Evolutionary conservation across 1,139 yeast genomes (phyloP).

Genomic region (Lodderomyces pseudojiufengensis): DNA sequence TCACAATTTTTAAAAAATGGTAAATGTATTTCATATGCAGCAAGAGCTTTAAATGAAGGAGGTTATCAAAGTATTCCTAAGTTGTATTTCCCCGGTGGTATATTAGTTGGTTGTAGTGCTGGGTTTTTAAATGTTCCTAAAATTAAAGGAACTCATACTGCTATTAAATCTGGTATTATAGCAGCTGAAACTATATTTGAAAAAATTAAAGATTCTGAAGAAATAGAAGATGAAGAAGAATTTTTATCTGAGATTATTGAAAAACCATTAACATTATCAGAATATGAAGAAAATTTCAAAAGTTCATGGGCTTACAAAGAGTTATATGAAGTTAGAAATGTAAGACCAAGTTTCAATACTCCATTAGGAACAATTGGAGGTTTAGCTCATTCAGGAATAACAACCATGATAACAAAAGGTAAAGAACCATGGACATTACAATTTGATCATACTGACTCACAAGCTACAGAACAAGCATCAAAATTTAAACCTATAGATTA

Average conservation of each 20-base stretch:
- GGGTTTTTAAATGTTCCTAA: constrained; percentile 97
- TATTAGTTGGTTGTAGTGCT: constrained; percentile 90
- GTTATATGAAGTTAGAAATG: constrained; percentile 75
- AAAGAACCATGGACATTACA: constrained; percentile 83
- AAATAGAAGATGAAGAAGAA: constrained; percentile 50
- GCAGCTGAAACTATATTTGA: constrained; percentile 85
- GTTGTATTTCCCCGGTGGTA: constrained; percentile 91
- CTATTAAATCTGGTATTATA: constrained; percentile 89
- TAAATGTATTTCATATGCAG: constrained; percentile 88
- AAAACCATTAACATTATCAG: constrained; percentile 47
- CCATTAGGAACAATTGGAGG: constrained; percentile 77
- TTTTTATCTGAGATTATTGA: constrained; percentile 33
- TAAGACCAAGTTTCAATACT: constrained; percentile 83
- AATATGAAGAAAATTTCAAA: constrained; percentile 62
- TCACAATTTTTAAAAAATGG: constrained; percentile 78
- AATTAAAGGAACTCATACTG: constrained; percentile 97
- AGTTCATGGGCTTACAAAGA: constrained; percentile 86
- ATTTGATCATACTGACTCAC: constrained; percentile 70
- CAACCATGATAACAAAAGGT: constrained; percentile 75
- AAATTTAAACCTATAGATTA: constrained; percentile 70
- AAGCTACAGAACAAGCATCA: constrained; percentile 62
- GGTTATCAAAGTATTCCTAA: constrained; percentile 90
- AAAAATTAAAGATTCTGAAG: constrained; percentile 42
- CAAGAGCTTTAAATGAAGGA: constrained; percentile 94
- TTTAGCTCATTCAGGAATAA: constrained; percentile 77